Evolutionary conservation across 2,329 filamentous ascomycete species (phyloP), one percentile per base, ranked within the genome.

Genomic region (Biscogniauxia mediterranea): DNA sequence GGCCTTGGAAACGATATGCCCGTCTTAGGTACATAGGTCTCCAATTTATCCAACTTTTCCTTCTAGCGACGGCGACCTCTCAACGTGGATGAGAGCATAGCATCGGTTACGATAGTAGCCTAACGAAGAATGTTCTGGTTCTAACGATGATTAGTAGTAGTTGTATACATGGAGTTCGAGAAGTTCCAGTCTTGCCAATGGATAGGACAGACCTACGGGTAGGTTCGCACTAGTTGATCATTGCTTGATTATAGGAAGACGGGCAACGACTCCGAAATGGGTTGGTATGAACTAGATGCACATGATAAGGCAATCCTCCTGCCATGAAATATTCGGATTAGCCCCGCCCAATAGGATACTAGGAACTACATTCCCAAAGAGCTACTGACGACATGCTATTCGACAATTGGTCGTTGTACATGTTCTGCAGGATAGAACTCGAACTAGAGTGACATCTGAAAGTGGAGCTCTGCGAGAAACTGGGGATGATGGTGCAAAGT

Each of bases 1-100:
- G 54, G 51, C 7, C 7, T 8, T 32, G 7, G 7, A 32, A 32
- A 32, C 7, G 11, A 32, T 32, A 13, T 32, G 11, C 7, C 23
- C 23, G 23, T 23, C 7, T 32, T 32, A 32, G 7, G 28, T 32
- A 9, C 28, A 5, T 32, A 4, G 51, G 59, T 64, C 65, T 62
- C 65, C 64, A 67, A 66, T 66, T 67, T 67, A 64, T 62, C 65
- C 65, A 67, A 67, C 63, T 66, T 53, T 63, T 64, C 32, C 62
- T 55, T 56, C 61, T 61, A 62, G 60, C 60, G 61, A 61, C 61
- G 61, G 60, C 59, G 59, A 61, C 61, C 65, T 59, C 59, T 58
- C 59, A 61, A 52, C 57, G 59, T 60, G 62, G 63, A 65, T 57
- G 63, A 59, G 60, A 56, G 61, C 59, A 56, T 60, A 50, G 59